A percentile compares a stretch with the other conserved stretches of the same genome.
Evolutionary conservation across 371 early-diverging fungal genomes (phyloP).

Genomic region (Chytridium lagenaria): DNA sequence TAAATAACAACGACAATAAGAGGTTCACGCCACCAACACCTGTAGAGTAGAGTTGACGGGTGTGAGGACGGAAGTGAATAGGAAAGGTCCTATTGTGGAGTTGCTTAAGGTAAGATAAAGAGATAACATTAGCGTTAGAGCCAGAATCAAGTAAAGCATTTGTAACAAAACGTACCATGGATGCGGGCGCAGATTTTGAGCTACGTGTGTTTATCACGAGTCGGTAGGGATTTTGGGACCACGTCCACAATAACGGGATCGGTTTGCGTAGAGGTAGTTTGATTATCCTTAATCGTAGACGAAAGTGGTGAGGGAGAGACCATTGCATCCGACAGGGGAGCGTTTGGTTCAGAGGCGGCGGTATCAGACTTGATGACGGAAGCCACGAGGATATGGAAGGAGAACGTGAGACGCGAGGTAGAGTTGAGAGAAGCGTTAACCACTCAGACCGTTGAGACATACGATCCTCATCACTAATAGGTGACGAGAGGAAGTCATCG

Average conservation of each 20-base stretch:
- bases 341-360: background rate
- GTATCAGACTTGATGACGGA: background rate
- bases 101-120: background rate
- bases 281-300: too few relatives aligned
- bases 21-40: constrained; percentile 16
- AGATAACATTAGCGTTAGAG: constrained; percentile 5
- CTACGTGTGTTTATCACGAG: background rate
- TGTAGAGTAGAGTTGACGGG: background rate
- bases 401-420: too few relatives aligned
- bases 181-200: background rate
- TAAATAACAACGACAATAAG: background rate
- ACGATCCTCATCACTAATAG: too few relatives aligned
- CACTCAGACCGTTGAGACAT: too few relatives aligned
- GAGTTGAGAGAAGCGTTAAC: too few relatives aligned
- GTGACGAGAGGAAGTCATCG: too few relatives aligned
- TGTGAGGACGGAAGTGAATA: background rate
- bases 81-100: background rate
- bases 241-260: background rate
- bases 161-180: background rate
- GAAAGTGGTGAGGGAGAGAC: too few relatives aligned
- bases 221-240: background rate
- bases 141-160: constrained; percentile 10
- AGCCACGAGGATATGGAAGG: background rate
- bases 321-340: background rate
- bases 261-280: too few relatives aligned